A percentile compares a stretch with the other conserved stretches of the same genome.
Evolutionary conservation across 2,329 filamentous ascomycete species (phyloP).

Genomic region (Penicillium sp.): DNA sequence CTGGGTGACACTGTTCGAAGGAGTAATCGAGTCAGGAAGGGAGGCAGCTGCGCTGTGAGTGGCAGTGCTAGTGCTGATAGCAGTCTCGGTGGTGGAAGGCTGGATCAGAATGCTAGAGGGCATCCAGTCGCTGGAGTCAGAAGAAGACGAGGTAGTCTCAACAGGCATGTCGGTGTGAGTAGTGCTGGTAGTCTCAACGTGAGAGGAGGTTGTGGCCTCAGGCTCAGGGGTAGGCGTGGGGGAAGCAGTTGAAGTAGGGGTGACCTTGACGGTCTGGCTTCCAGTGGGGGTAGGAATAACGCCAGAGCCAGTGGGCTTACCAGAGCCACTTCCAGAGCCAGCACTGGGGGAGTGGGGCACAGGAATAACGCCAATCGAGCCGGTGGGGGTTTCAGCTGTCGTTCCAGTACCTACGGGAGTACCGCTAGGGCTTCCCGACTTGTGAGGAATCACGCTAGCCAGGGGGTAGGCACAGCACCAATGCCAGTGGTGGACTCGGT

Average conservation of each 20-base stretch:
- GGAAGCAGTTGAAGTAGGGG: background rate
- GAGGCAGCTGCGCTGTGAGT: slow-evolving; percentile 56
- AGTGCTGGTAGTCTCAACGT: slow-evolving; percentile 39
- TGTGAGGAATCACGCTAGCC: slow-evolving; percentile 1
- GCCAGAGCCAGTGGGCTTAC: slow-evolving; percentile 5
- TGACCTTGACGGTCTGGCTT: slow-evolving; percentile 1
- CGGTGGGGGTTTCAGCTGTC: background rate
- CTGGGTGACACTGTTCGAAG: slow-evolving; percentile 59
- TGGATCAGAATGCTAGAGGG: slow-evolving; percentile 22
- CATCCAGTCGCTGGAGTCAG: slow-evolving; percentile 20
- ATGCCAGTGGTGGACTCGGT: slow-evolving; percentile 8
- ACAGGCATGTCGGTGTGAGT: slow-evolving; percentile 25
- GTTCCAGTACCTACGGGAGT: slow-evolving; percentile 13
- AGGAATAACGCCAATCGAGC: slow-evolving; percentile 17
- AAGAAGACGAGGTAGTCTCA: slow-evolving; percentile 28
- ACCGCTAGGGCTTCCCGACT: slow-evolving; percentile 13
- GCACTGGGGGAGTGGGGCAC: slow-evolving; percentile 17
- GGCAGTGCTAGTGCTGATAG: slow-evolving; percentile 28
- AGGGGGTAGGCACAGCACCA: slow-evolving; percentile 17
- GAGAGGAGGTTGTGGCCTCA: slow-evolving; percentile 32
- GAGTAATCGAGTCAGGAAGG: slow-evolving; percentile 75
- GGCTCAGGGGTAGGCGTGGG: slow-evolving; percentile 14
- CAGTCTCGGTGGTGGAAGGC: background rate
- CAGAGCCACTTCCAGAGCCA: slow-evolving; percentile 5
- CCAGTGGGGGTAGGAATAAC: slow-evolving; percentile 11